These are phyloP conservation scores for Arthroderma sp. DNA, from an alignment of 2,329 filamentous ascomycete genomes.

Conservation along the genomic window DNA sequence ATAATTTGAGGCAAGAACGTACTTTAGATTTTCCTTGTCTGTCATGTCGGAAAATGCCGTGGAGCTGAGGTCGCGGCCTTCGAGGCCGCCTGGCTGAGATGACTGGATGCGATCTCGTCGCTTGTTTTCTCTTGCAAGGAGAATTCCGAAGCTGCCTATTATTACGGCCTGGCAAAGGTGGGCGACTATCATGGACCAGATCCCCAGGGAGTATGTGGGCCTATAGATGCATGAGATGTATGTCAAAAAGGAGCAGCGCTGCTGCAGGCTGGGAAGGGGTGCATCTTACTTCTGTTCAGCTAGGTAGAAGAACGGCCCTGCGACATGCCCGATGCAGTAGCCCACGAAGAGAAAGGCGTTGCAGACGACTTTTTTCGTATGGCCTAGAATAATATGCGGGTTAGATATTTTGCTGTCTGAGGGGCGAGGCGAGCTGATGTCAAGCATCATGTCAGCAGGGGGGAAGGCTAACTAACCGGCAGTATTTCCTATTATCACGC, in stretches of 20 bases:
- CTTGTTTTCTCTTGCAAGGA: slow-evolving; percentile 38
- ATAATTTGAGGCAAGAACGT: slow-evolving; percentile 6
- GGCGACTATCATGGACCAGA: slow-evolving; percentile 45
- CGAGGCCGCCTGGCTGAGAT: slow-evolving; percentile 32
- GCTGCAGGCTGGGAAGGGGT: neutral
- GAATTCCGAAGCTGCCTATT: slow-evolving; percentile 32
- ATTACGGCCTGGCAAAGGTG: slow-evolving; percentile 40
- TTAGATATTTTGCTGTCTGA: neutral
- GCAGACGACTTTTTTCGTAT: slow-evolving; percentile 53
- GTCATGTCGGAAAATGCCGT: slow-evolving; percentile 44
- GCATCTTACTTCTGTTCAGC: slow-evolving; percentile 32
- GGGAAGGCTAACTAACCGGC: slow-evolving; percentile 19
- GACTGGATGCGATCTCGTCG: slow-evolving; percentile 37
- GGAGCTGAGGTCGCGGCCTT: slow-evolving; percentile 34
- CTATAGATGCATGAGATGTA: slow-evolving; percentile 10
- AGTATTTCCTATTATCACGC: slow-evolving; percentile 34
- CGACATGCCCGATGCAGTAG: slow-evolving; percentile 48
- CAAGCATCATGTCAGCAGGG: slow-evolving; percentile 14
- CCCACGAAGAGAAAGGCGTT: slow-evolving; percentile 48
- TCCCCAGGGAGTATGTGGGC: slow-evolving; percentile 38
- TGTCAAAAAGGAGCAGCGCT: neutral
- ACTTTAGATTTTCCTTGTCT: slow-evolving; percentile 40
- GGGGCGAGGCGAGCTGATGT: neutral
- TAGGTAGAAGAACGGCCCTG: slow-evolving; percentile 51
- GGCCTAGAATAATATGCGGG: slow-evolving; percentile 26